Conservation (phyloP, 1,284 basidiomycete genomes). For the Marasmius fiardii region DNA sequence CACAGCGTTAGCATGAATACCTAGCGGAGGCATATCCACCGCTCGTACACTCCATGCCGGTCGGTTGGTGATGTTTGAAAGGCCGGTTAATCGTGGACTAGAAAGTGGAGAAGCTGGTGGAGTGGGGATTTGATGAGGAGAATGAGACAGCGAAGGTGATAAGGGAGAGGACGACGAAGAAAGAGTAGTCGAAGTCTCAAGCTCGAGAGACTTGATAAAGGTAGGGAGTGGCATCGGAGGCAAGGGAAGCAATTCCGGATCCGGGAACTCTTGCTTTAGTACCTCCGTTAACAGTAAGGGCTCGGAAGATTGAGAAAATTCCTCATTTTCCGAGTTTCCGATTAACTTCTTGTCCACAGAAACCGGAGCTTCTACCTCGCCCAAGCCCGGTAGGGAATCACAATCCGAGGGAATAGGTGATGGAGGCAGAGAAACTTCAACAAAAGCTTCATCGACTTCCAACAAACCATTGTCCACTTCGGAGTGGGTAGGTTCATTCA, state of each 20-base stretch:
- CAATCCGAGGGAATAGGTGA: neutral
- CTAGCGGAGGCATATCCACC: slow-evolving; percentile 19
- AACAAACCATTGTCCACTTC: neutral
- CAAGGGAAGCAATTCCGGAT: slow-evolving; percentile 12
- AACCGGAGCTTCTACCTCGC: neutral
- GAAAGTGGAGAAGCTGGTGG: slow-evolving; percentile 11
- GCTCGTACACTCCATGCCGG: slow-evolving; percentile 23
- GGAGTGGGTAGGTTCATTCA: neutral
- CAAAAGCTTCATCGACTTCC: neutral
- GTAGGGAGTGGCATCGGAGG: slow-evolving; percentile 1
- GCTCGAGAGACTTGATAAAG: neutral
- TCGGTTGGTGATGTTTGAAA: slow-evolving; percentile 1
- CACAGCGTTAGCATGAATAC: slow-evolving; percentile 8
- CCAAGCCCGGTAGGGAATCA: neutral
- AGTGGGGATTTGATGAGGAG: slow-evolving; percentile 9
- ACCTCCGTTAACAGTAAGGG: neutral
- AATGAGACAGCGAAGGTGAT: neutral
- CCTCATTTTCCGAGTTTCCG: neutral
- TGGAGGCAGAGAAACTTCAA: neutral
- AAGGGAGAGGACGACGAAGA: neutral
- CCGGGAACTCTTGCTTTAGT: slow-evolving; percentile 9
- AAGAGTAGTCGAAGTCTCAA: neutral
- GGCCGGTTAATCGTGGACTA: neutral
- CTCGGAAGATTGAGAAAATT: neutral
- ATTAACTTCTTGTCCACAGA: neutral